Percentiles rank a stretch among this genome's conserved stretches.
Evolutionary conservation across 1,139 yeast genomes (phyloP).

Genomic region (Keqinozyma sinolaborantium): DNA sequence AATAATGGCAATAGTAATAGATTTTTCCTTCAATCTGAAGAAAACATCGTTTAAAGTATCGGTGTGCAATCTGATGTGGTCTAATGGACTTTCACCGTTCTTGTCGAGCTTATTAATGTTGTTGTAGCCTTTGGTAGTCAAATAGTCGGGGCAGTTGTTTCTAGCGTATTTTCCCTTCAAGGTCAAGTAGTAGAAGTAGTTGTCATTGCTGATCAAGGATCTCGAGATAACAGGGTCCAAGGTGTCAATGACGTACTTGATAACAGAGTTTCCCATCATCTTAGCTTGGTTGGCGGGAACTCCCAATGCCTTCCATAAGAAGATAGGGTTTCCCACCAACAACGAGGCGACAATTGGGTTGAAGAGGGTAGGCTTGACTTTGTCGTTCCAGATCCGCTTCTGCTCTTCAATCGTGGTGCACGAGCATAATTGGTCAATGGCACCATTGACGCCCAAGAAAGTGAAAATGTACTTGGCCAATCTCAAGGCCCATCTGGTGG

Average conservation of each 20-base stretch:
- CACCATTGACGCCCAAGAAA: conserved; percentile 48
- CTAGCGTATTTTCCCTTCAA: conserved; percentile 60
- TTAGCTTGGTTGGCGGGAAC: conserved; percentile 83
- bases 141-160: conserved; percentile 72
- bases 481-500: conserved; percentile 82
- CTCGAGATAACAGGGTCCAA: conserved; percentile 69
- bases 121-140: conserved; percentile 56
- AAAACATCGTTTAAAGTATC: conserved; percentile 76
- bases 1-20: conserved; percentile 72
- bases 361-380: conserved; percentile 65
- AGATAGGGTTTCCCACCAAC: conserved; percentile 74
- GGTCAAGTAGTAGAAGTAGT: conserved; percentile 74
- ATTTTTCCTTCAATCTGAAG: conserved; percentile 55
- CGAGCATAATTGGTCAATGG: conserved; percentile 55
- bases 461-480: conserved; percentile 59
- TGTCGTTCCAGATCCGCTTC: conserved; percentile 55
- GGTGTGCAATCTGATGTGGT: conserved; percentile 72
- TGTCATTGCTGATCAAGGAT: conserved; percentile 64
- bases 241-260: conserved; percentile 72
- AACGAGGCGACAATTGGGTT: conserved; percentile 66
- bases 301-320: conserved; percentile 84
- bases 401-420: conserved; percentile 62
- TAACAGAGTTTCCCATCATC: conserved; percentile 71
- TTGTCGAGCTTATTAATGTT: conserved; percentile 33
- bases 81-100: conserved; percentile 41